These are phyloP conservation scores for Malassezia yamatoensis DNA, from an alignment of 1,284 basidiomycete species.

Conservation along the genomic window DNA sequence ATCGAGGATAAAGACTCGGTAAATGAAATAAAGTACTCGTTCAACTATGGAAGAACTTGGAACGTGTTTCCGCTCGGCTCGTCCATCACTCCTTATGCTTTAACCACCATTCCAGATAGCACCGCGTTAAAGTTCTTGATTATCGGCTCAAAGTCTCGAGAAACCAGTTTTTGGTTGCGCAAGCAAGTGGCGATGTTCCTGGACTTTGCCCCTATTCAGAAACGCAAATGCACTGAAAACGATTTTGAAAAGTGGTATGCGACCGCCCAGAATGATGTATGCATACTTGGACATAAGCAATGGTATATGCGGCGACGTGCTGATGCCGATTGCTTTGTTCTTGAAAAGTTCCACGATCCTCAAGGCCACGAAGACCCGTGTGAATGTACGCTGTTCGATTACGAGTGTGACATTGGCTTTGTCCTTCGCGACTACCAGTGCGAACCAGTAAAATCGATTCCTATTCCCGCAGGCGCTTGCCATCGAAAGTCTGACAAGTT, in stretches of 20 bases:
- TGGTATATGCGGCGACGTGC: constrained; percentile 80
- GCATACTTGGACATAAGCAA: constrained; percentile 96
- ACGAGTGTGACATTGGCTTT: constrained; percentile 88
- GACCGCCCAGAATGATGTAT: constrained; percentile 56
- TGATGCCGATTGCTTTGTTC: constrained; percentile 80
- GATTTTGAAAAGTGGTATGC: constrained; percentile 90
- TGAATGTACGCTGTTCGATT: constrained; percentile 74
- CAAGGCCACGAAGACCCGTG: constrained; percentile 66
- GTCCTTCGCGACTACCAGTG: constrained; percentile 61
- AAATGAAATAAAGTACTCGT: constrained; percentile 67
- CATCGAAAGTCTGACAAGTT: constrained; percentile 57
- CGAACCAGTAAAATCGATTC: constrained; percentile 70
- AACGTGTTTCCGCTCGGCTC: constrained; percentile 61
- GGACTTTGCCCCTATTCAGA: constrained; percentile 67
- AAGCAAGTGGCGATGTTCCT: constrained; percentile 67
- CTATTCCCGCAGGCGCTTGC: constrained; percentile 70
- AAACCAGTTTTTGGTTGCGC: constrained; percentile 55
- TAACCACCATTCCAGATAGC: constrained; percentile 81
- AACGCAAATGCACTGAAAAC: constrained; percentile 59
- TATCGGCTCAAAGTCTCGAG: constrained; percentile 64
- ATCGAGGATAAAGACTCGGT: constrained; percentile 70
- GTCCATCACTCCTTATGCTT: constrained; percentile 62
- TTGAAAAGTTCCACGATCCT: constrained; percentile 58
- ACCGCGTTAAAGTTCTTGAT: constrained; percentile 84
- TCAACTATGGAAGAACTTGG: constrained; percentile 75